Conservation (phyloP, 306 rosid genomes). For the Quillaja saponaria region DNA sequence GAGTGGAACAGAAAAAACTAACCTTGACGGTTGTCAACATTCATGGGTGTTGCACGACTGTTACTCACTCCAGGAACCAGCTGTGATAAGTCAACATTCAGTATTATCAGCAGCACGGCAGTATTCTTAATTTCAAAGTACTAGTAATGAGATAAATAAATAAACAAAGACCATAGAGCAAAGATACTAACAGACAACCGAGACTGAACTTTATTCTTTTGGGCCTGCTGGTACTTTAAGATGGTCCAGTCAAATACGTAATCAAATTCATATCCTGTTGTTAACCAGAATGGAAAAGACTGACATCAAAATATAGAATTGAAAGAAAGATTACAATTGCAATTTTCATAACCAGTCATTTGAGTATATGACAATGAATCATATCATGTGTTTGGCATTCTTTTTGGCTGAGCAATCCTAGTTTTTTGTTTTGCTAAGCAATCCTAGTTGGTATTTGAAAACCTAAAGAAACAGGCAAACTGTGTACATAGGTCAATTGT, state of each 20-base stretch:
- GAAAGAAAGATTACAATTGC: conserved; percentile 11
- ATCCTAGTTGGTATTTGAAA: no score
- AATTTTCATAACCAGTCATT: no score
- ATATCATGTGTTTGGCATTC: no score
- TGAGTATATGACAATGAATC: no score
- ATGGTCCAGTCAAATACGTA: conserved; percentile 88
- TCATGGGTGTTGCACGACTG: conserved; percentile 52
- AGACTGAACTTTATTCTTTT: conserved; percentile 61
- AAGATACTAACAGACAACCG: conserved; percentile 56
- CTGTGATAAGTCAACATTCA: conserved; percentile 45
- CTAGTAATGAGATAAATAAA: conserved; percentile 7
- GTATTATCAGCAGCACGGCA: conserved; percentile 28
- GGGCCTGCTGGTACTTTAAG: conserved; percentile 85
- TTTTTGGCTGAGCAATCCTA: no score
- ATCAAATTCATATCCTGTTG: conserved; percentile 81
- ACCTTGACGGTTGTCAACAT: conserved; percentile 69
- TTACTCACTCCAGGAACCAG: conserved; percentile 59
- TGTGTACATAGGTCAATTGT: no score
- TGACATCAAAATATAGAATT: neutral
- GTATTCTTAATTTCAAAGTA: conserved; percentile 16
- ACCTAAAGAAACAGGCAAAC: no score
- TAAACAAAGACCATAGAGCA: conserved; percentile 11
- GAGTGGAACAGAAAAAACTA: conserved; percentile 24
- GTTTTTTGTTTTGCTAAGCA: no score
- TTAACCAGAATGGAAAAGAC: conserved; percentile 23